A percentile compares a stretch with the other conserved stretches of the same genome.
Conservation (phyloP, 768 basidiomycete genomes). For the Suillus luteus region DNA sequence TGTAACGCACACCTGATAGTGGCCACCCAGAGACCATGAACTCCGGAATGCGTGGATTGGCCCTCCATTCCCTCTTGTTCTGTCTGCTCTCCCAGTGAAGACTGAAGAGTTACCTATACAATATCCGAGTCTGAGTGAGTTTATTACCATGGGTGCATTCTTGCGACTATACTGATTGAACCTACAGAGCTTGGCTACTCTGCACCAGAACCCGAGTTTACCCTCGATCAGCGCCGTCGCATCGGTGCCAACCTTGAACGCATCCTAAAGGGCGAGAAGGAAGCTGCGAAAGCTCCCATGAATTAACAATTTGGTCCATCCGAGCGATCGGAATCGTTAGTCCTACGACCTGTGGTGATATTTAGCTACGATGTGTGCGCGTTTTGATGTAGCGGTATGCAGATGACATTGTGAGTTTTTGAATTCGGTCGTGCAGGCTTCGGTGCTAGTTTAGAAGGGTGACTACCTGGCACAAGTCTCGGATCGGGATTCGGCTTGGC, state of each 20-base stretch:
- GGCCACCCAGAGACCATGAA: conserved; percentile 61
- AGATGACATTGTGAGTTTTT: not conserved
- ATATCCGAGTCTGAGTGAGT: conserved; percentile 65
- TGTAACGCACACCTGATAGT: not conserved
- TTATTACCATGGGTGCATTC: conserved; percentile 20
- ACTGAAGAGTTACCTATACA: conserved; percentile 62
- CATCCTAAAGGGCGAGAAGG: conserved; percentile 59
- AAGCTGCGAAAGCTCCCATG: conserved; percentile 64
- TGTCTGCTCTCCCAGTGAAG: conserved; percentile 53
- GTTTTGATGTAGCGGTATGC: not conserved
- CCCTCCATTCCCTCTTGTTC: conserved; percentile 65
- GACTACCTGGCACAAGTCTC: not conserved
- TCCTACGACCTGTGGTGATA: not conserved
- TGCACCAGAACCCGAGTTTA: conserved; percentile 46
- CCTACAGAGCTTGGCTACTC: conserved; percentile 70
- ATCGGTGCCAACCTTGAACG: conserved; percentile 64
- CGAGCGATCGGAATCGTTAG: not conserved
- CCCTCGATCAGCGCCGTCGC: conserved; percentile 61
- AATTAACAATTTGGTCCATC: conserved; percentile 16
- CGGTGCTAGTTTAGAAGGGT: too few relatives aligned
- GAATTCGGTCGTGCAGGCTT: too few relatives aligned
- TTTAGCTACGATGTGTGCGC: not conserved
- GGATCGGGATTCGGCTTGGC: too few relatives aligned
- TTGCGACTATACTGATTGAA: not conserved
- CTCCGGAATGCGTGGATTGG: conserved; percentile 75